Conservation (phyloP, 768 basidiomycete species). For the Boletus tomentosulus region DNA sequence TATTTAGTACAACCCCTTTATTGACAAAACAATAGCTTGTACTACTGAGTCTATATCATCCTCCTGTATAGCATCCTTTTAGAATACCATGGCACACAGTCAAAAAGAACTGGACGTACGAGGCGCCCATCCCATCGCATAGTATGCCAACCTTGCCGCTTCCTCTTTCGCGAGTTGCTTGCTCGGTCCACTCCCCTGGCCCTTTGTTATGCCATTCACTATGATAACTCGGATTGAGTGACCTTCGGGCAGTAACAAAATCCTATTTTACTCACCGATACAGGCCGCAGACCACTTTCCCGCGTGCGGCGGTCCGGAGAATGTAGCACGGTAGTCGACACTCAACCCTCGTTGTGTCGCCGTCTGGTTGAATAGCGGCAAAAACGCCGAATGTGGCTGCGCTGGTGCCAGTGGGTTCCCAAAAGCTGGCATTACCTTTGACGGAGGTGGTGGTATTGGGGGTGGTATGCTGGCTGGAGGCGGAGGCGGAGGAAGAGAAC, state of each 20-base stretch:
- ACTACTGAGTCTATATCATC: conserved; percentile 9
- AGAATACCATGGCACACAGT: background rate
- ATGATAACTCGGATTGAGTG: conserved; percentile 2
- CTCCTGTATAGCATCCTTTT: conserved; percentile 9
- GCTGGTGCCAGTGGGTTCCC: conserved; percentile 61
- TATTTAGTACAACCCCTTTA: conserved; percentile 15
- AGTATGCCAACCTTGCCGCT: conserved; percentile 67
- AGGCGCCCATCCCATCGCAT: conserved; percentile 70
- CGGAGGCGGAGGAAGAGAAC: conserved; percentile 14
- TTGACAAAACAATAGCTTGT: background rate
- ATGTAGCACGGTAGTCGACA: conserved; percentile 57
- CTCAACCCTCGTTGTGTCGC: conserved; percentile 60
- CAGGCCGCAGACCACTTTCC: conserved; percentile 65
- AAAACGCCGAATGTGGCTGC: conserved; percentile 58
- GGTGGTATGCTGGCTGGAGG: conserved; percentile 30
- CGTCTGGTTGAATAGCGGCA: conserved; percentile 73
- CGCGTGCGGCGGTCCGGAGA: conserved; percentile 64
- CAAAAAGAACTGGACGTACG: conserved; percentile 25
- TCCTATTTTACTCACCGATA: conserved; percentile 48
- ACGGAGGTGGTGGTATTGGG: conserved; percentile 36
- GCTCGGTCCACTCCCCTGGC: conserved; percentile 57
- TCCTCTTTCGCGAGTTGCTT: conserved; percentile 79
- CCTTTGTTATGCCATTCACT: conserved; percentile 68
- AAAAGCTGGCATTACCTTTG: conserved; percentile 26
- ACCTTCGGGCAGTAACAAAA: background rate